A percentile compares a stretch with the other conserved stretches of the same genome.
phyloP scores from a whole-genome alignment of 306 rosid species.

The Lablab purpureus region DNA sequence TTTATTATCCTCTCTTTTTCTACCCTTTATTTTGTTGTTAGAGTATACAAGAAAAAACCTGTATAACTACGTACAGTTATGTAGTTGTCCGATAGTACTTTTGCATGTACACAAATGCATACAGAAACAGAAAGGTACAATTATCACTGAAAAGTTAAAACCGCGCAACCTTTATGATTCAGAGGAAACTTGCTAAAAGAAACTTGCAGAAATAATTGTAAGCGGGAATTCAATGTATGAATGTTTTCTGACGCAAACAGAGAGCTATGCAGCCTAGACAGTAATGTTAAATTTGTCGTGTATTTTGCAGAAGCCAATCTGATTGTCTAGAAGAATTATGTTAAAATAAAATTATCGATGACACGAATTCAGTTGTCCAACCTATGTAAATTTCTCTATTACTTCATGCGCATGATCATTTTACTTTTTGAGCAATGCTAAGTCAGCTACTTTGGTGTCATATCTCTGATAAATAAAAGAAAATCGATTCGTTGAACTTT shows the following conservation, averaged over 20 bases:
- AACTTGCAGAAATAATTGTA: slow-evolving; percentile 6
- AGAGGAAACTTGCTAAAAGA: slow-evolving; percentile 4
- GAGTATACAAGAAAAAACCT: not conserved
- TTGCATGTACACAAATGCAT: not conserved
- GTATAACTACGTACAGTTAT: not conserved
- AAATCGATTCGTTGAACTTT: not conserved
- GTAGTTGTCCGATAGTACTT: slow-evolving; percentile 1
- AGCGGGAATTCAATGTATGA: slow-evolving; percentile 8
- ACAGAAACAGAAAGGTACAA: not conserved
- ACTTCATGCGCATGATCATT: not conserved
- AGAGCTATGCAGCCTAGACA: not conserved
- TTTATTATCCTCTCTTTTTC: not conserved
- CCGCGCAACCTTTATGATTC: not conserved
- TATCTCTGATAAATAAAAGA: not conserved
- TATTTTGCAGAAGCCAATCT: not conserved
- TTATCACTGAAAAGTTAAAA: not conserved
- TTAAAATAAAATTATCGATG: not conserved
- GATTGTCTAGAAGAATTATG: not conserved
- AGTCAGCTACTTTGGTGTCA: not conserved
- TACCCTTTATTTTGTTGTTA: not conserved
- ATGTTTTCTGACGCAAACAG: not conserved
- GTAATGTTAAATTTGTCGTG: slow-evolving; percentile 1
- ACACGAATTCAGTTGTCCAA: not conserved
- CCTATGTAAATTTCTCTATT: not conserved
- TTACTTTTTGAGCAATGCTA: not conserved